Conservation (phyloP, 1,139 yeast genomes). For the Pichia sp. region DNA sequence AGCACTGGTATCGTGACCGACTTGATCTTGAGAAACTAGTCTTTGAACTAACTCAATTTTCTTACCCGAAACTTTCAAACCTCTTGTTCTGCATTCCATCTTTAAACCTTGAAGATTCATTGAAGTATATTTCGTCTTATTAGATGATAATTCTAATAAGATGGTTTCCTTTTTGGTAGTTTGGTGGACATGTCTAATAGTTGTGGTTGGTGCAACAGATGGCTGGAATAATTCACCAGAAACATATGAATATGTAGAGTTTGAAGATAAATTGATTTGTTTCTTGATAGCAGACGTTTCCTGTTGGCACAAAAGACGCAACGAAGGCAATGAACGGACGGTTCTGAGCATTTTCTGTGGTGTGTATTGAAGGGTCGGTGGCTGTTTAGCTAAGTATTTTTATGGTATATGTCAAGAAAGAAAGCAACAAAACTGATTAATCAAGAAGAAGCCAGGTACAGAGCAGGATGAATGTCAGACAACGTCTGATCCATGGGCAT, state of each 20-base stretch:
- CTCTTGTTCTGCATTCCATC: slow-evolving; percentile 53
- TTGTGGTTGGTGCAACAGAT: slow-evolving; percentile 4
- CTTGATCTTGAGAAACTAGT: slow-evolving; percentile 29
- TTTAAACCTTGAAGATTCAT: slow-evolving; percentile 51
- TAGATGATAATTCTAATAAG: slow-evolving; percentile 31
- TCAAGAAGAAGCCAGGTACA: too few species aligned
- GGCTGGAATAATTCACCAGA: slow-evolving; percentile 17
- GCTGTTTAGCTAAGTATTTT: too few species aligned
- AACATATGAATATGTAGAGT: slow-evolving; percentile 4
- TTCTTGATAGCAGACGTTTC: slow-evolving; percentile 15
- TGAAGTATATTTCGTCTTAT: slow-evolving; percentile 33
- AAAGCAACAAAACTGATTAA: too few species aligned
- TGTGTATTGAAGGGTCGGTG: too few species aligned
- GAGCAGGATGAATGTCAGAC: too few species aligned
- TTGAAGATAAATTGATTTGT: background rate
- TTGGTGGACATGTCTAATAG: slow-evolving; percentile 39
- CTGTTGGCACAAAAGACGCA: slow-evolving; percentile 30
- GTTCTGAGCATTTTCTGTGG: slow-evolving; percentile 27
- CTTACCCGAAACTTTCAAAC: slow-evolving; percentile 54
- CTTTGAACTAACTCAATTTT: slow-evolving; percentile 55
- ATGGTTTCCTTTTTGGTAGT: slow-evolving; percentile 39
- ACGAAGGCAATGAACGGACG: slow-evolving; percentile 38
- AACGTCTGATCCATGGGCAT: too few species aligned
- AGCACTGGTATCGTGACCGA: slow-evolving; percentile 10
- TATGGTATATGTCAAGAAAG: too few species aligned